These are phyloP conservation scores for Saraca asoca DNA, from an alignment of 331 rosid genomes.

Conservation along the genomic window DNA sequence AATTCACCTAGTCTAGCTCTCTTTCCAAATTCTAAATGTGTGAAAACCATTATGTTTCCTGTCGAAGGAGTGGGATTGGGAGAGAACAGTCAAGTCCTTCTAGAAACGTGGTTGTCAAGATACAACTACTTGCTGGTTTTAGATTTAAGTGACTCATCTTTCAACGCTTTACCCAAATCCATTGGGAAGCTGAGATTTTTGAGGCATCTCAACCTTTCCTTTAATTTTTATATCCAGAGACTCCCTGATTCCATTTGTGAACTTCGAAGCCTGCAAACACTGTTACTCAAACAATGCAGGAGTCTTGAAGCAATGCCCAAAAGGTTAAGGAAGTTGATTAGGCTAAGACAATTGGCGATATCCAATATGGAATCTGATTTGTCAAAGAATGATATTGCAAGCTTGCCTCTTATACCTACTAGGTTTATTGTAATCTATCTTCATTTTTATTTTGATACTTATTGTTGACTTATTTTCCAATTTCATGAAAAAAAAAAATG, in stretches of 20 bases:
- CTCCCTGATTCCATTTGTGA: slow-evolving; percentile 20
- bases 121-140: slow-evolving; percentile 10
- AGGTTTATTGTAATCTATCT: not conserved
- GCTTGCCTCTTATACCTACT: no score
- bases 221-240: rapidly evolving
- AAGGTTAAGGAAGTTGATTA: not conserved
- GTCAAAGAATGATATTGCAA: not conserved
- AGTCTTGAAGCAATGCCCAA: slow-evolving; percentile 15
- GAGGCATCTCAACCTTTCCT: slow-evolving; percentile 10
- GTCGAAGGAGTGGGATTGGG: not conserved
- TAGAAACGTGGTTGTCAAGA: not conserved
- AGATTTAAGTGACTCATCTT: not conserved
- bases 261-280: slow-evolving; percentile 17
- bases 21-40: not conserved
- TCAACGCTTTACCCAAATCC: not conserved
- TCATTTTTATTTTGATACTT: no score
- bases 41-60: not conserved
- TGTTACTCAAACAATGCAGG: not conserved
- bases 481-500: no score
- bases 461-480: no score
- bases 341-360: not conserved
- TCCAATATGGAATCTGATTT: not conserved
- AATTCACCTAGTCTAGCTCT: not conserved
- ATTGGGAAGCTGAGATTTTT: slow-evolving; percentile 15
- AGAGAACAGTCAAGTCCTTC: no score